Conservation (phyloP, 1,139 yeast genomes). For the Yamadazyma buinensis region DNA sequence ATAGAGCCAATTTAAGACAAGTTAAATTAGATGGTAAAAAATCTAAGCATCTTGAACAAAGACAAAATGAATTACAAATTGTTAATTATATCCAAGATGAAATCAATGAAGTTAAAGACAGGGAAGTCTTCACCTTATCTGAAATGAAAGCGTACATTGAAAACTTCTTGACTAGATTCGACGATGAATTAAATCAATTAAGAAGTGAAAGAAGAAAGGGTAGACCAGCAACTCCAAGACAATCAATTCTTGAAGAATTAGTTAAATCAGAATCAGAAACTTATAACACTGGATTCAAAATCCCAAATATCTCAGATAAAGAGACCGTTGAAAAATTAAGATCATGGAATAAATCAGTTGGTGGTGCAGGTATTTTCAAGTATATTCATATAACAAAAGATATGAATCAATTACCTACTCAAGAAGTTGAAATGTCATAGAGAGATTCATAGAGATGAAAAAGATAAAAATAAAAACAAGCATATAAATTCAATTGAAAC, state of each 20-base stretch:
- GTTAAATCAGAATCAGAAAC: constrained; percentile 58
- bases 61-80: constrained; percentile 55
- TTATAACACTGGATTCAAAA: constrained; percentile 63
- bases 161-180: constrained; percentile 64
- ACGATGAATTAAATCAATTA: constrained; percentile 63
- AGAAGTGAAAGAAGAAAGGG: constrained; percentile 71
- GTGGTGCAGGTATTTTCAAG: constrained; percentile 68
- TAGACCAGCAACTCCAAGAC: constrained; percentile 76
- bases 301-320: constrained; percentile 68
- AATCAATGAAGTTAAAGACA: constrained; percentile 41
- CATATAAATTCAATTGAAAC: constrained; percentile 1
- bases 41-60: constrained; percentile 51
- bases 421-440: constrained; percentile 17
- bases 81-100: constrained; percentile 64
- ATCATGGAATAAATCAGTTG: constrained; percentile 78
- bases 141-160: constrained; percentile 62
- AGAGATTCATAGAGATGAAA: not conserved
- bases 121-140: constrained; percentile 43
- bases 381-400: constrained; percentile 33
- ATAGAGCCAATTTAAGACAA: constrained; percentile 83
- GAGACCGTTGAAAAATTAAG: constrained; percentile 57
- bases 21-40: constrained; percentile 61
- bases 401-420: constrained; percentile 25
- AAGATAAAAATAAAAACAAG: constrained; percentile 1
- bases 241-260: constrained; percentile 60